Conservation (phyloP, 2,329 filamentous ascomycete species). For the Fusarium sp. region DNA sequence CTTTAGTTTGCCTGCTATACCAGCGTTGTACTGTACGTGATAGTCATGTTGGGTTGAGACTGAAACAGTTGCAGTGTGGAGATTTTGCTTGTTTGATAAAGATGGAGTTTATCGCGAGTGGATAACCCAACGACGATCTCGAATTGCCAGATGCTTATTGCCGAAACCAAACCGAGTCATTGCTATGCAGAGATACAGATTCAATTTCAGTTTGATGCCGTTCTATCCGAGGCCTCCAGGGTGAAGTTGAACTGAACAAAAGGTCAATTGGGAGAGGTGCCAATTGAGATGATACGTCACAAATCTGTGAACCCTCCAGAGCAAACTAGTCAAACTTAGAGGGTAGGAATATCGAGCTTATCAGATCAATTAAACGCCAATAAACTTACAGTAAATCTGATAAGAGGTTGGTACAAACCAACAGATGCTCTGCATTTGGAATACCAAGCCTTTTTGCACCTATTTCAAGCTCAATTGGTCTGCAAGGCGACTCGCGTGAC, state of each 20-base stretch:
- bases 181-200: background rate
- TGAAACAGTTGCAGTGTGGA: conserved; percentile 11
- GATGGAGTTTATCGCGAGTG: conserved; percentile 19
- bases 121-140: conserved; percentile 21
- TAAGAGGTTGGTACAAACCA: conserved; percentile 1
- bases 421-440: background rate
- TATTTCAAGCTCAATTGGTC: background rate
- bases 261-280: background rate
- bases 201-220: background rate
- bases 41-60: background rate
- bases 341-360: background rate
- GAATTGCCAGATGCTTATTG: conserved; percentile 14
- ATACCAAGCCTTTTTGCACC: conserved; percentile 5
- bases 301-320: background rate
- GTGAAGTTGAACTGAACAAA: background rate
- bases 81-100: conserved; percentile 17
- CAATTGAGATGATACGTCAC: background rate
- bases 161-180: conserved; percentile 7
- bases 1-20: background rate
- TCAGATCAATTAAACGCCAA: conserved; percentile 2
- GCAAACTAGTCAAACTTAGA: conserved; percentile 5
- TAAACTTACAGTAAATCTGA: background rate
- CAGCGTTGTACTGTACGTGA: no score
- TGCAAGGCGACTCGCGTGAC: background rate
- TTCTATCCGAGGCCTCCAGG: background rate